Base-by-base conservation (phyloP, 306 rosid species). In the Lablab purpureus region DNA sequence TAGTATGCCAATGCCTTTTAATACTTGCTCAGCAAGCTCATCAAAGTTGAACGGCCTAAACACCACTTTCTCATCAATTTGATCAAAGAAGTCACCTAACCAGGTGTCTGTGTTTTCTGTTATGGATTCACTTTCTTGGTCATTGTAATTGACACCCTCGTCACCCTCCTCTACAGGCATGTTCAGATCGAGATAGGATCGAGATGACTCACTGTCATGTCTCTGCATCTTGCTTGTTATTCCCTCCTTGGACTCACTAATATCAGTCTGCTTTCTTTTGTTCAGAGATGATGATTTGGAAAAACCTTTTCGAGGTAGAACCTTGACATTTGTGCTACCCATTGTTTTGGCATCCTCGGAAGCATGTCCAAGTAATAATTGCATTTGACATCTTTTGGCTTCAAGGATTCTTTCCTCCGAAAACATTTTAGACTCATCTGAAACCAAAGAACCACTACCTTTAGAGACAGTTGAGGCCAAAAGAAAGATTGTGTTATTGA, bases 341-440 rank as follows among this genome's bases (percentile, higher is more conserved):
- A 74, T 73, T 74, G 34, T 78, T 75, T 56, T 67, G 63, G 79
- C 84, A 85, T 78, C 86, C 71, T 79, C 83, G 27, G 82, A 51
- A 78, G 77, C 49, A 69, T 87, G 67, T 32, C 67, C 87, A 11
- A 77, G 40, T 52, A 64, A 40, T 67, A 92, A 66, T 49, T 88
- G 89, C 92, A 95, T 90, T 83, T 92, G 92, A 84, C 59, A 83
- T 78, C 68, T 92, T 86, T 83, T 88, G 68, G 98, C 94, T 69
- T 87, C 80, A 58, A 92, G 90, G 60, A 95, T 75, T 46, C 27
- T 82, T 68, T 92, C 98, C 86, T 95, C 99, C 0, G 91, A 78
- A 71, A 91, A 95, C 75, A 78, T 79, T 19, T 51, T 52, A 15
- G 65, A 47, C 13, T 81, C 81, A 25, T 46, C 86, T 6, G 21